Evolutionary conservation across 192 early-diverging fungal species (phyloP).

Genomic region (Rhizophagus prolifer): DNA sequence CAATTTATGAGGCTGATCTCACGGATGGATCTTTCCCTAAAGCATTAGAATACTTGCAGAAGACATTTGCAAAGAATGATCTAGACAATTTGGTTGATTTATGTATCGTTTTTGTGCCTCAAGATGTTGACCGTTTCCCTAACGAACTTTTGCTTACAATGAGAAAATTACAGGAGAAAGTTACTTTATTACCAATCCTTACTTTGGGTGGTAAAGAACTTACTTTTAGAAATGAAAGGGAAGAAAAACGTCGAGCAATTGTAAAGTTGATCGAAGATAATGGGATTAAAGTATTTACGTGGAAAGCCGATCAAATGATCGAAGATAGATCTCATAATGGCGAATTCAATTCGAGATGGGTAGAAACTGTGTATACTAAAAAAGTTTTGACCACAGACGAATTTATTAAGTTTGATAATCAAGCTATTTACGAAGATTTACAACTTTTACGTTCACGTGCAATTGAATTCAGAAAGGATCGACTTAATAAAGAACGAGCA

Average conservation of each 20-base stretch:
- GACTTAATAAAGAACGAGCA: background rate
- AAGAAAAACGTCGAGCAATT: conserved; percentile 1
- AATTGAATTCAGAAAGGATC: conserved; percentile 23
- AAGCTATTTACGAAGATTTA: conserved; percentile 13
- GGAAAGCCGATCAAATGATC: conserved; percentile 21
- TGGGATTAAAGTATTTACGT: conserved; percentile 23
- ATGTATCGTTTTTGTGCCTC: conserved; percentile 23
- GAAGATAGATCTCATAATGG: background rate
- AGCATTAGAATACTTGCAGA: conserved; percentile 11
- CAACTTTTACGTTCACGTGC: conserved; percentile 22
- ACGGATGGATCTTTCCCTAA: background rate
- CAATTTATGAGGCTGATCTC: conserved; percentile 21
- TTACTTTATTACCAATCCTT: conserved; percentile 19
- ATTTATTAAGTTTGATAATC: background rate
- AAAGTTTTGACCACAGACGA: conserved; percentile 17
- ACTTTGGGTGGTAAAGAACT: background rate
- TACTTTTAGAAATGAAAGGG: background rate
- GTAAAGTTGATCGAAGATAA: conserved; percentile 6
- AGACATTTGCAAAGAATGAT: conserved; percentile 2
- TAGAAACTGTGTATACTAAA: conserved; percentile 25
- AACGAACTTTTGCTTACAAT: background rate
- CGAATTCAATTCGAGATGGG: background rate
- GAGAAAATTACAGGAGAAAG: conserved; percentile 21
- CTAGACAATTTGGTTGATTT: conserved; percentile 18
- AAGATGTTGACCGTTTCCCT: background rate